Conservation (phyloP, 2,329 filamentous ascomycete genomes). For the Cadophora luteo-olivacea region DNA sequence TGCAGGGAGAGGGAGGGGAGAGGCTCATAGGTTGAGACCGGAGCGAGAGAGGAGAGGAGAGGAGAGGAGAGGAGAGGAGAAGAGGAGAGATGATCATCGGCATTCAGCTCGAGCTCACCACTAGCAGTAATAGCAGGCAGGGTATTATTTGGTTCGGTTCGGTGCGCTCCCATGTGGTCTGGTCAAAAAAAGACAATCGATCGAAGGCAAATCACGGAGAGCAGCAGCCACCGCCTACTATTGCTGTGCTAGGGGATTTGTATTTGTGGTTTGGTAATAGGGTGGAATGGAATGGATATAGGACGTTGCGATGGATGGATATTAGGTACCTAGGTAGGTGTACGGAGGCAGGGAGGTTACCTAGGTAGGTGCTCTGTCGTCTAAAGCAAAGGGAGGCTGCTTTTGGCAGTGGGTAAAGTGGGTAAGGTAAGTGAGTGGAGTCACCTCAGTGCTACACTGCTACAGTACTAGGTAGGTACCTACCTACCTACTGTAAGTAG, state of each 20-base stretch:
- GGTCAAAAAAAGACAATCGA: neutral
- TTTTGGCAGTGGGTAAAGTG: neutral
- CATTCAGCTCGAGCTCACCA: neutral
- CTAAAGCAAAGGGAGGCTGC: neutral
- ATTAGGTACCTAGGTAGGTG: too few species aligned
- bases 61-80: neutral
- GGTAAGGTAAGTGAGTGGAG: too few species aligned
- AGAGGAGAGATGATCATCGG: neutral
- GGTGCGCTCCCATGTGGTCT: conserved; percentile 1
- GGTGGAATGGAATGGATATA: too few species aligned
- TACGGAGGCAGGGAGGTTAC: too few species aligned
- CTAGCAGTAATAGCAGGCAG: neutral
- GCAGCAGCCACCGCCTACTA: too few species aligned
- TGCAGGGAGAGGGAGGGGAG: neutral
- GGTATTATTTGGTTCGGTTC: neutral
- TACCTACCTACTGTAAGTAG: too few species aligned
- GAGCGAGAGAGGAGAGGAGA: neutral
- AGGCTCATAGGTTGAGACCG: conserved; percentile 6
- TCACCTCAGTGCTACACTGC: too few species aligned
- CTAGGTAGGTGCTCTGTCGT: neutral
- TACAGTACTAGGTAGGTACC: too few species aligned
- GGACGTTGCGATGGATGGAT: neutral
- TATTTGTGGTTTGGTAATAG: too few species aligned
- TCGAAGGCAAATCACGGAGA: too few species aligned
- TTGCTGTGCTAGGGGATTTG: too few species aligned